Conservation (phyloP, 2,329 filamentous ascomycete genomes). For the Fusarium nematophilum region DNA sequence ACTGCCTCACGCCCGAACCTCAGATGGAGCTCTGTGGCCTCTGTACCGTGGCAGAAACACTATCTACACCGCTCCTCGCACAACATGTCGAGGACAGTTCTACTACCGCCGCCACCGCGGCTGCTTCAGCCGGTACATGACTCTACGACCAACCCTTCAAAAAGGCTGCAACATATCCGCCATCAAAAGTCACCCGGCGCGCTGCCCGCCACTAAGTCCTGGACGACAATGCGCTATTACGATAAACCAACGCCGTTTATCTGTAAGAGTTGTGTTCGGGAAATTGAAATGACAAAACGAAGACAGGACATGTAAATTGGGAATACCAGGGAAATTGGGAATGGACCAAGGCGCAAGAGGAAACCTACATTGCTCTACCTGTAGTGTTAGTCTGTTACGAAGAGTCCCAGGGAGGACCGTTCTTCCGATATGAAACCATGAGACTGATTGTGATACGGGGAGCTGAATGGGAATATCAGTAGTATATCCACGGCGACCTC, state of each 20-base stretch:
- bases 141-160: conserved; percentile 35
- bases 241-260: conserved; percentile 17
- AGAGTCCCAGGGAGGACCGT: conserved; percentile 27
- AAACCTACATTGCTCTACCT: conserved; percentile 31
- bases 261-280: conserved; percentile 24
- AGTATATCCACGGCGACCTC: too few species aligned
- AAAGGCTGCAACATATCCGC: conserved; percentile 29
- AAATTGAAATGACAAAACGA: conserved; percentile 35
- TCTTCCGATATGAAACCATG: conserved; percentile 30
- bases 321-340: conserved; percentile 18
- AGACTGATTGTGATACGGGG: conserved; percentile 29
- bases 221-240: conserved; percentile 3
- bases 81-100: conserved; percentile 34
- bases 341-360: conserved; percentile 28
- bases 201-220: conserved; percentile 26
- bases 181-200: conserved; percentile 17
- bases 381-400: conserved; percentile 32
- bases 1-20: conserved; percentile 44
- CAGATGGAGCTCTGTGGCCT: conserved; percentile 44
- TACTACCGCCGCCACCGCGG: conserved; percentile 13
- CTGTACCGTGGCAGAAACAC: conserved; percentile 32
- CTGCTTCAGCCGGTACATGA: conserved; percentile 19
- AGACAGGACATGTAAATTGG: conserved; percentile 25
- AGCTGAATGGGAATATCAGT: too few species aligned
- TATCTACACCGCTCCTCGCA: conserved; percentile 43